Percentiles rank a stretch among this genome's conserved stretches.
These are phyloP conservation scores for Pythium grandisporangium DNA, from an alignment of 352 stramenopile genomes.

Conservation along the genomic window DNA sequence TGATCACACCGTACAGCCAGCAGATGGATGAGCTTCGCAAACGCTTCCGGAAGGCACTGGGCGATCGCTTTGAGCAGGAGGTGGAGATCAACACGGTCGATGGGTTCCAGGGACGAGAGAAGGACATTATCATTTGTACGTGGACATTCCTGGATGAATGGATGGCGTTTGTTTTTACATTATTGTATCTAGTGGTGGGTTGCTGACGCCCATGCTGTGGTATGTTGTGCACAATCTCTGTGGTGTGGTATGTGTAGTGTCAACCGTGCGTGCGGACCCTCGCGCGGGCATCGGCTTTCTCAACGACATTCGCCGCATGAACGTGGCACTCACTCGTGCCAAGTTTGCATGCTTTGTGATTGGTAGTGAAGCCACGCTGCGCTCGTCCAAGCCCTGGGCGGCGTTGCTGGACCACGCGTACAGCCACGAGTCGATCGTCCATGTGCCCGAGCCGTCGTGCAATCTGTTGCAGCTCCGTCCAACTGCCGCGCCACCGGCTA, in stretches of 20 bases:
- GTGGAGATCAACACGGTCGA: constrained; percentile 92
- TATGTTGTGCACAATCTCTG: too few species aligned
- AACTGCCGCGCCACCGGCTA: constrained; percentile 7
- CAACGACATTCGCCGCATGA: constrained; percentile 87
- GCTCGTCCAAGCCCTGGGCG: constrained; percentile 78
- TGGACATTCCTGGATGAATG: constrained; percentile 1
- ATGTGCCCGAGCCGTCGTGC: constrained; percentile 69
- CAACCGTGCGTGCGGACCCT: constrained; percentile 77
- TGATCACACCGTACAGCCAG: constrained; percentile 87
- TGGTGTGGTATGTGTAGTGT: constrained; percentile 70
- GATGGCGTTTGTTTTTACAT: too few species aligned
- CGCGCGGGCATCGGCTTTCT: constrained; percentile 80
- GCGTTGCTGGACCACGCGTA: constrained; percentile 70
- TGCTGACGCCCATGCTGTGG: too few species aligned
- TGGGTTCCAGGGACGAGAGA: constrained; percentile 88
- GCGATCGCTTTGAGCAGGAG: constrained; percentile 59
- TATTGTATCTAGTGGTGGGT: too few species aligned
- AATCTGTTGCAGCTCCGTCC: constrained; percentile 65
- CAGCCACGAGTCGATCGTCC: constrained; percentile 60
- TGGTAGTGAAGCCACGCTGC: constrained; percentile 67
- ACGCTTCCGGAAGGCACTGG: constrained; percentile 42
- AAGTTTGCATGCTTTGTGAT: constrained; percentile 88
- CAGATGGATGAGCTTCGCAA: constrained; percentile 82
- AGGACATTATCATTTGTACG: constrained; percentile 88
- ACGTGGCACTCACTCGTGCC: constrained; percentile 79